Conservation (phyloP, 2,329 filamentous ascomycete genomes). For the Macrophomina tecta region DNA sequence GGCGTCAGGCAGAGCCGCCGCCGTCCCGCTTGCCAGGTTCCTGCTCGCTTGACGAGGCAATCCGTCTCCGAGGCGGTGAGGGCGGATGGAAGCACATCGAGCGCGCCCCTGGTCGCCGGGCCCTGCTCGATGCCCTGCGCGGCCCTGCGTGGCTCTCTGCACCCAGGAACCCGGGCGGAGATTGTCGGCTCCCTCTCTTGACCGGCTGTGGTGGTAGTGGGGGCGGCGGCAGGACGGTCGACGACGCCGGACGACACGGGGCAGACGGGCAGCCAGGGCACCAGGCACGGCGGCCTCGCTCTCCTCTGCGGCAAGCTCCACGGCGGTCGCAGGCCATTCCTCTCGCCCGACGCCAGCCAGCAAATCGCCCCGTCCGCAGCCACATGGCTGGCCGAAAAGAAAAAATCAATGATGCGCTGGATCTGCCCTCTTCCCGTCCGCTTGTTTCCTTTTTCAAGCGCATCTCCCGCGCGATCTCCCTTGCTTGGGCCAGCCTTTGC, state of each 20-base stretch:
- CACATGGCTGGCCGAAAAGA: slow-evolving; percentile 1
- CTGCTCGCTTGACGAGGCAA: slow-evolving; percentile 20
- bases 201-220: slow-evolving; percentile 17
- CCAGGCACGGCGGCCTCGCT: slow-evolving; percentile 7
- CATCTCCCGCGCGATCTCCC: slow-evolving; percentile 19
- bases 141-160: slow-evolving; percentile 8
- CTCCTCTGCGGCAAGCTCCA: slow-evolving; percentile 8
- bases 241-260: background rate
- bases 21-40: slow-evolving; percentile 23
- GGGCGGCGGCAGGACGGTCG: slow-evolving; percentile 16
- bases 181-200: background rate
- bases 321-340: too few relatives aligned
- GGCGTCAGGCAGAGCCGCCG: slow-evolving; percentile 13
- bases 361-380: background rate
- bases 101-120: slow-evolving; percentile 14
- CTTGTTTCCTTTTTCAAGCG: slow-evolving; percentile 10
- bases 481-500: slow-evolving; percentile 5
- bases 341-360: background rate
- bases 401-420: slow-evolving; percentile 14
- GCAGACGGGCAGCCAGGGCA: background rate
- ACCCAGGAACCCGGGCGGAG: slow-evolving; percentile 23
- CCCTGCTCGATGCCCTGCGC: slow-evolving; percentile 16
- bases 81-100: background rate
- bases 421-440: slow-evolving; percentile 17
- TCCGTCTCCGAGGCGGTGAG: slow-evolving; percentile 12